Evolutionary conservation across 1,284 basidiomycete genomes (phyloP), one percentile per base, ranked within the genome.

Genomic region (Rhodotorula sp.): DNA sequence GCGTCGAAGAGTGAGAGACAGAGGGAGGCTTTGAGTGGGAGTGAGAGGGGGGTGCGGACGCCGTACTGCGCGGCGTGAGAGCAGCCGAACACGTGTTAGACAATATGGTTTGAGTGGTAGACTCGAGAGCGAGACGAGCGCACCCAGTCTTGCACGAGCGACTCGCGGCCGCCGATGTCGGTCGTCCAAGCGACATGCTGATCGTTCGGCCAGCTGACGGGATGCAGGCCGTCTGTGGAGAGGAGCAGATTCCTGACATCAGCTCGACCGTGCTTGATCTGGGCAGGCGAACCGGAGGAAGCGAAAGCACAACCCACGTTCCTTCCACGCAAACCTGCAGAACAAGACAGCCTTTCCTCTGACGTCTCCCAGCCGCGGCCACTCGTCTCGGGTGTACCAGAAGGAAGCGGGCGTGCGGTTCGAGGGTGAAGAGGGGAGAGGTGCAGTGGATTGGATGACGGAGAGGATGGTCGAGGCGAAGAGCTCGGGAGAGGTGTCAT

Each of bases 121-220:
- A 22, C 9, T 28, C 1, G 34, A 5, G 16, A 26, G 51, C 16
- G 11, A 31, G 5, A 11, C 13, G 8, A 48, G 16, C 67, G 52
- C 51, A 69, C 64, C 69, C 69, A 71, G 48, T 71, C 69, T 50
- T 71, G 69, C 26, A 71, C 63, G 46, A 71, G 13, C 16, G 48
- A 55, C 1, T 53, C 59, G 15, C 52, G 48, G 2, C 58, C 59
- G n/a, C 67, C 67, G 28, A 68, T 71, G 13, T 58, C 24, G 18
- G 66, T 65, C 50, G 34, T 20, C 52, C 61, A 71, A 0, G 59
- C n/a, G 3, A 47, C 47, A 4, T 30, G 37, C 22, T 20, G 7
- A 44, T 71, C 68, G 54, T 71, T 60, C 15, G 63, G 69, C 69
- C 69, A 71, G 4, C 24, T 31, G 0, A 53, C 58, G 2, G 69